A percentile compares a stretch with the other conserved stretches of the same genome.
Conservation (phyloP, 2,329 filamentous ascomycete genomes). For the Penicillium sp. region DNA sequence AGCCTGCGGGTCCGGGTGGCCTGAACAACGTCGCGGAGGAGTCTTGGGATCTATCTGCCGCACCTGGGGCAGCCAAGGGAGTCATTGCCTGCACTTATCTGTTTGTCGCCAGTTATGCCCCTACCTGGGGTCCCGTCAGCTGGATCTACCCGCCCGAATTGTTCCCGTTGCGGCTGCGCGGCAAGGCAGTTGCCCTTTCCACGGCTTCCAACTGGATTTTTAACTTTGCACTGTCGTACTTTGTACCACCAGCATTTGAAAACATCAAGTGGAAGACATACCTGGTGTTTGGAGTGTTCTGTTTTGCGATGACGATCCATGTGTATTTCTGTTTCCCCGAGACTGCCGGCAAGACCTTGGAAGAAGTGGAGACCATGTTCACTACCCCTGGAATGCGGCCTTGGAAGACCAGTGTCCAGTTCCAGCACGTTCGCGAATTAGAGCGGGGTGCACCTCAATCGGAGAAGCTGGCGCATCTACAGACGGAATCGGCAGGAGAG, state of each 20-base stretch:
- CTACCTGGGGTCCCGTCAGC: constrained; percentile 59
- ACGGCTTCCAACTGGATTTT: constrained; percentile 60
- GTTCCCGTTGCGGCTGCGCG: constrained; percentile 53
- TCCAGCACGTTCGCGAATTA: constrained; percentile 16
- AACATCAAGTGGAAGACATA: constrained; percentile 63
- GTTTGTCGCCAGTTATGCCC: constrained; percentile 61
- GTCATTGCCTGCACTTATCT: constrained; percentile 71
- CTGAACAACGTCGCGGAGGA: constrained; percentile 33
- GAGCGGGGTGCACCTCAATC: constrained; percentile 14
- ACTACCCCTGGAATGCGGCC: constrained; percentile 30
- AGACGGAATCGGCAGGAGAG: constrained; percentile 8
- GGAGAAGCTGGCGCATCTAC: constrained; percentile 13
- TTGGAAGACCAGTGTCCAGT: constrained; percentile 20
- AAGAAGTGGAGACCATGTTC: constrained; percentile 73
- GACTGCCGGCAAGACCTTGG: constrained; percentile 65
- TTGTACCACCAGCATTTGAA: constrained; percentile 58
- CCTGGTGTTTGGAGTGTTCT: constrained; percentile 73
- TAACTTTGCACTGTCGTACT: constrained; percentile 57
- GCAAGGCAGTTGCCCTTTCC: constrained; percentile 60
- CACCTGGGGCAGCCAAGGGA: constrained; percentile 54
- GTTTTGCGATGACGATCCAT: constrained; percentile 65
- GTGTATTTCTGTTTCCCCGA: constrained; percentile 53
- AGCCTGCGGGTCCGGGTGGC: constrained; percentile 44
- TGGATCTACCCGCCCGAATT: constrained; percentile 60
- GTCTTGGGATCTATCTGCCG: constrained; percentile 34